Conservation (phyloP, 1,284 basidiomycete species). For the Ceratobasidium papillatum region DNA sequence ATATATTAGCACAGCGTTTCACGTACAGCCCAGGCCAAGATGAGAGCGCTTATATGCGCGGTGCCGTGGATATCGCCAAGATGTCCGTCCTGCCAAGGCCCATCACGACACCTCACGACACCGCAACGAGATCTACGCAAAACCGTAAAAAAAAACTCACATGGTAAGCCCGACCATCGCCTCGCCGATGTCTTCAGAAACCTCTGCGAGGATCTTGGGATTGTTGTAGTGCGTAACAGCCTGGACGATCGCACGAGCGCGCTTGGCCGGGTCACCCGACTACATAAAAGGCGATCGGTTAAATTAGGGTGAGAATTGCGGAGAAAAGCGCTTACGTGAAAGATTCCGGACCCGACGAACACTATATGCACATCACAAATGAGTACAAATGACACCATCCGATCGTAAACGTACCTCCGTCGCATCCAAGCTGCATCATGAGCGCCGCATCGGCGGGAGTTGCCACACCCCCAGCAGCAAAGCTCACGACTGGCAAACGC, state of each 20-base stretch:
- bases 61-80: not conserved
- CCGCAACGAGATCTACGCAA: not conserved
- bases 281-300: slow-evolving; percentile 52
- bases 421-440: slow-evolving; percentile 99
- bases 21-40: not conserved
- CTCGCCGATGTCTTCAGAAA: slow-evolving; percentile 88
- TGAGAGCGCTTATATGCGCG: not conserved
- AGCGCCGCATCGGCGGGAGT: slow-evolving; percentile 97
- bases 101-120: not conserved
- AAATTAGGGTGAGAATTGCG: slow-evolving; percentile 23
- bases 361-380: slow-evolving; percentile 58
- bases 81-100: slow-evolving; percentile 12
- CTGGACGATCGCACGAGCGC: slow-evolving; percentile 97
- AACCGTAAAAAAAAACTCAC: slow-evolving; percentile 57
- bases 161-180: slow-evolving; percentile 95
- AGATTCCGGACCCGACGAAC: slow-evolving; percentile 95
- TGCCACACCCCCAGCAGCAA: slow-evolving; percentile 96
- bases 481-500: slow-evolving; percentile 92
- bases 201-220: slow-evolving; percentile 81
- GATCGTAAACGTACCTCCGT: slow-evolving; percentile 78
- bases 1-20: slow-evolving; percentile 4
- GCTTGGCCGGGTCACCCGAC: slow-evolving; percentile 94
- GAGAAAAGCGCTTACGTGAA: slow-evolving; percentile 68
- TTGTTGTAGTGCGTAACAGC: slow-evolving; percentile 98
- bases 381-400: slow-evolving; percentile 28